Evolutionary conservation across 2,329 filamentous ascomycete species (phyloP), one percentile per base, ranked within the genome.

Genomic region (Ceratocystis lukuohia): DNA sequence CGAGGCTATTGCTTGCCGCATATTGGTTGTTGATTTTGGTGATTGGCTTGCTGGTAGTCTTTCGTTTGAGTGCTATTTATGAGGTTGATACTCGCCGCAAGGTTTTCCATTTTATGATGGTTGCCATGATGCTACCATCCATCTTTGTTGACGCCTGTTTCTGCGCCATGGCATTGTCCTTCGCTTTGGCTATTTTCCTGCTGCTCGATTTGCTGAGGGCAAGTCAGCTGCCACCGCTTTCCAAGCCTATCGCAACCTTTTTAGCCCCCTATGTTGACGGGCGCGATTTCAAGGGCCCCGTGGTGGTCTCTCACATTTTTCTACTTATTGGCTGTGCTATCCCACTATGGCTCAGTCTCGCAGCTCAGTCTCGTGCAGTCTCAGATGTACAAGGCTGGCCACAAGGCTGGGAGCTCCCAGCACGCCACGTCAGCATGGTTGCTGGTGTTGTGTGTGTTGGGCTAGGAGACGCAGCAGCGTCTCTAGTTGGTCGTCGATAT

Each of bases 41-140:
- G 17, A 73, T 84, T 1, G 94, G 93, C 0, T 80, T 97, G 45
- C 77, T 85, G 8, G 80, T 89, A 3, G 89, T 96, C 6, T 84
- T 94, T 64, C 84, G 81, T 53, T 82, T 96, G 46, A 89, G 88
- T 50, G 79, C 85, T 2, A 79, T 89, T 62, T 92, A 89, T 70
- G 92, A 96, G 76, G 93, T 99, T 61, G 94, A 99, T 76, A 99
- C 94, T 1, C 84, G 94, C 62, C 86, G 94, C 63, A 99, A 99
- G 75, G 89, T 97, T 28, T 99, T 99, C 74, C 94, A 99, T 75
- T 95, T 95, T 71, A 96, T 93, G 82, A 97, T 97, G 88, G 93
- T 97, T 6, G 85, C 86, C 66, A 96, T 99, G 90, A 87, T 99
- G 66, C 80, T 97, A 1, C 92, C 94, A 0, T 85, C 89, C 1